Evolutionary conservation across 768 basidiomycete genomes (phyloP), one percentile per base, ranked within the genome.

Genomic region (Gymnopilus junonius): DNA sequence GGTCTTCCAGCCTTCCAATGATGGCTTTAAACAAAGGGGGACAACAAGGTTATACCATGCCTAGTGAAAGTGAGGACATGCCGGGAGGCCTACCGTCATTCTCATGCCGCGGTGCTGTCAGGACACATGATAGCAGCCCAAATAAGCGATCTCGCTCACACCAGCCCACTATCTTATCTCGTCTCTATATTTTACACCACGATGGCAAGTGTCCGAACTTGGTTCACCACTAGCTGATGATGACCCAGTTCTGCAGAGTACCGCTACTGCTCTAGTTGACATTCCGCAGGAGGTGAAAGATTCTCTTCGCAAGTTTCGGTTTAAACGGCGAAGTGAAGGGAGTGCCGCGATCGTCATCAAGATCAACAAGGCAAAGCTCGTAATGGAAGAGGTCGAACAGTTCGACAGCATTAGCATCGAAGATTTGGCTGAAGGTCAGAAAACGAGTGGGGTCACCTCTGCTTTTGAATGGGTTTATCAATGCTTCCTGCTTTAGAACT

Each of bases 321-420:
- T 85, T 63, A 82, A 92, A 14, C 91, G 93, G 59, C 85, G 90
- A 23, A 87, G 83, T 69, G 84, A 83, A 45, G 91, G 88, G 39
- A 89, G 83, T 68, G 89, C 93, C 25, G 94, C 93, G 15, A 80
- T 96, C 58, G 79, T 94, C 68, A 88, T 96, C 76, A 96, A 95
- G 86, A 93, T 96, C 77, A 90, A 95, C 83, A 95, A 93, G 81
- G 75, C 81, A 40, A 82, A 88, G 69, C 83, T 96, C 61, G 71
- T 87, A 66, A 91, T 97, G 90, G 90, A 91, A 72, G 89, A 93
- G 69, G 91, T 88, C 32, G 92, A 94, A 58, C 87, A 89, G 71
- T 89, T 92, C 66, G 88, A 91, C 70, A 77, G 86, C 63, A 89
- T 93, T 63, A 83, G 82, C 59, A 86, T 95, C 61, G 91, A 92